Conservation (phyloP, 2,329 filamentous ascomycete species). For the Alternaria sp. region DNA sequence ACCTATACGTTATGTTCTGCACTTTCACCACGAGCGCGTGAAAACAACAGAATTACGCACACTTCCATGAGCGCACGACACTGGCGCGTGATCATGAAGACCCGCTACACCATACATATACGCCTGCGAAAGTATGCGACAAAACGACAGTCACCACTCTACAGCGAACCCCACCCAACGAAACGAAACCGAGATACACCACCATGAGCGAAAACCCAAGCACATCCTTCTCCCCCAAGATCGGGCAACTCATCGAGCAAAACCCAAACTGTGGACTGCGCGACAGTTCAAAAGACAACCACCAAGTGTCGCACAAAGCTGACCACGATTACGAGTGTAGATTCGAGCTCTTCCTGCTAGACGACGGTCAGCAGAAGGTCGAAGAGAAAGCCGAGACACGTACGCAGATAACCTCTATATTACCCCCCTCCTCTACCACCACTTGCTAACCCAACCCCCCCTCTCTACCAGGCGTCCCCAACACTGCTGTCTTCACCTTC, state of each 20-base stretch:
- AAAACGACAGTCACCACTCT: slow-evolving; percentile 1
- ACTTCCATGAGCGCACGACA: background rate
- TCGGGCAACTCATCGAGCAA: slow-evolving; percentile 25
- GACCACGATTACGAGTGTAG: slow-evolving; percentile 59
- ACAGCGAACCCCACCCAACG: background rate
- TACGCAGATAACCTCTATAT: slow-evolving; percentile 60
- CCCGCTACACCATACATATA: slow-evolving; percentile 4
- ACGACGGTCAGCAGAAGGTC: slow-evolving; percentile 90
- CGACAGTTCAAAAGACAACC: slow-evolving; percentile 18
- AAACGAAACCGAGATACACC: background rate
- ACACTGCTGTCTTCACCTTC: slow-evolving; percentile 93
- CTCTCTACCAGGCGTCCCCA: slow-evolving; percentile 76
- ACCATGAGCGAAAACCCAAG: slow-evolving; percentile 10
- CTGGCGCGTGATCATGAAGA: background rate
- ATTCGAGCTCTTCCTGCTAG: slow-evolving; percentile 92
- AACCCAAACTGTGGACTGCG: slow-evolving; percentile 20
- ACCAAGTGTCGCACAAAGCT: slow-evolving; percentile 24
- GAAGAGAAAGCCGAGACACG: slow-evolving; percentile 87
- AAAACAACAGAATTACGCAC: slow-evolving; percentile 4
- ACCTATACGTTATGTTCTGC: slow-evolving; percentile 12
- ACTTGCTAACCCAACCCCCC: background rate
- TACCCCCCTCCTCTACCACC: background rate
- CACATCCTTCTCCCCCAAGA: slow-evolving; percentile 14
- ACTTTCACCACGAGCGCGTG: slow-evolving; percentile 12
- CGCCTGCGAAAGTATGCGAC: background rate